Evolutionary conservation across 805 yeast species (phyloP).

Genomic region (Torulaspora gathmanii): DNA sequence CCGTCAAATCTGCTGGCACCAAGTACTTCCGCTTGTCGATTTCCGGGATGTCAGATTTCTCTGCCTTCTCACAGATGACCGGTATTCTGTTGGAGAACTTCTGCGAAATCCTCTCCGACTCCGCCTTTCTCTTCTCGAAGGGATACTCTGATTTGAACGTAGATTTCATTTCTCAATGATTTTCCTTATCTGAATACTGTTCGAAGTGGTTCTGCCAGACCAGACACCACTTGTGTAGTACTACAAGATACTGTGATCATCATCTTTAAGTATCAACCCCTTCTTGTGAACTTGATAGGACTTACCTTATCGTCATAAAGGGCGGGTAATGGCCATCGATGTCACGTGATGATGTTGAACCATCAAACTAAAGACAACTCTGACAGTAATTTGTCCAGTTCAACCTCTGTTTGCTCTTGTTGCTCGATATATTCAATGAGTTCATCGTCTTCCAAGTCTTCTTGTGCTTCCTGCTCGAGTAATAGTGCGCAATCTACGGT

Average conservation of each 20-base stretch:
- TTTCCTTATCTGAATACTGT: slow-evolving; percentile 4
- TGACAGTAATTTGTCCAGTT: slow-evolving; percentile 19
- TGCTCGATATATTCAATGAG: slow-evolving; percentile 21
- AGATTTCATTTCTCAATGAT: slow-evolving; percentile 29
- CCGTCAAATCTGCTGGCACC: slow-evolving; percentile 93
- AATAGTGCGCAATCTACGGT: slow-evolving; percentile 20
- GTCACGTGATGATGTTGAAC: background rate
- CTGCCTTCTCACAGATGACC: slow-evolving; percentile 94
- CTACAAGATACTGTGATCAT: background rate
- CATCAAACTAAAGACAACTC: slow-evolving; percentile 6
- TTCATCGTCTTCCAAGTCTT: slow-evolving; percentile 29
- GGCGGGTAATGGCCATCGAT: background rate
- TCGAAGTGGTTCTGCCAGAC: background rate
- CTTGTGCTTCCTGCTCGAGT: slow-evolving; percentile 18
- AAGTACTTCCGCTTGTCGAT: slow-evolving; percentile 96
- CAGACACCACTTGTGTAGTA: slow-evolving; percentile 1
- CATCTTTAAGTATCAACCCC: slow-evolving; percentile 2
- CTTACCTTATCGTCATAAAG: background rate
- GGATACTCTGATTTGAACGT: slow-evolving; percentile 64
- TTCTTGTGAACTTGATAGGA: background rate
- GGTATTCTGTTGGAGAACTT: slow-evolving; percentile 92
- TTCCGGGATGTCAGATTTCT: slow-evolving; percentile 91
- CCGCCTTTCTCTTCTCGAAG: slow-evolving; percentile 92
- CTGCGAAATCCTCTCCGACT: slow-evolving; percentile 82
- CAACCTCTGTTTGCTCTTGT: slow-evolving; percentile 18